Percentiles rank a stretch among this genome's conserved stretches.
These are phyloP conservation scores for Oxytropis ochrocephala DNA, from an alignment of 306 rosid species.

Conservation along the genomic window DNA sequence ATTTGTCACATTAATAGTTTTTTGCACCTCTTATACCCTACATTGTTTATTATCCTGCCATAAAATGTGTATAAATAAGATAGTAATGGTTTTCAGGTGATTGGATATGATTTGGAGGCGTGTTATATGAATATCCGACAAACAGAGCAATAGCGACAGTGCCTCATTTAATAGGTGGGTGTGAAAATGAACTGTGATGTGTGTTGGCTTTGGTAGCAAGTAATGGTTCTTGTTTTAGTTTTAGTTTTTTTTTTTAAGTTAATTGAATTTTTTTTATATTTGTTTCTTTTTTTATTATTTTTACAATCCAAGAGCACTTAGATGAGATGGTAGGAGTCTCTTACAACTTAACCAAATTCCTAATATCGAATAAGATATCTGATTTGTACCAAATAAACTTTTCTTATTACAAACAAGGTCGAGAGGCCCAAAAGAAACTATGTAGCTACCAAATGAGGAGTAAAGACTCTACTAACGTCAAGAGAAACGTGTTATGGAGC, in stretches of 20 bases:
- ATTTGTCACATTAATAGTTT: not conserved
- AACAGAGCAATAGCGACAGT: not conserved
- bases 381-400: too few relatives aligned
- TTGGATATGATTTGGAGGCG: conserved; percentile 24
- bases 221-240: too few relatives aligned
- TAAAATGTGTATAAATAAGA: conserved; percentile 8
- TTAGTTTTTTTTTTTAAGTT: not conserved
- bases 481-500: too few relatives aligned
- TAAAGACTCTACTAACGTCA: too few relatives aligned
- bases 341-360: too few relatives aligned
- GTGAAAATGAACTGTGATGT: not conserved
- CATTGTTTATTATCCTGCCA: not conserved
- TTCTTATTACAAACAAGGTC: too few relatives aligned
- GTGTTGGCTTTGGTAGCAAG: conserved; percentile 14
- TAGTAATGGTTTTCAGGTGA: conserved; percentile 10
- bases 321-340: too few relatives aligned
- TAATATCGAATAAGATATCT: too few relatives aligned
- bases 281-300: not conserved
- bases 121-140: conserved; percentile 24
- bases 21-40: not conserved
- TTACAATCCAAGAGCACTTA: too few relatives aligned
- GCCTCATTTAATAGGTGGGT: conserved; percentile 14
- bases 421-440: too few relatives aligned
- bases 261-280: not conserved
- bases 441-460: too few relatives aligned